These are phyloP conservation scores for Ananas comosus DNA, from an alignment of 176 grass and related monocot species.

Conservation along the genomic window DNA sequence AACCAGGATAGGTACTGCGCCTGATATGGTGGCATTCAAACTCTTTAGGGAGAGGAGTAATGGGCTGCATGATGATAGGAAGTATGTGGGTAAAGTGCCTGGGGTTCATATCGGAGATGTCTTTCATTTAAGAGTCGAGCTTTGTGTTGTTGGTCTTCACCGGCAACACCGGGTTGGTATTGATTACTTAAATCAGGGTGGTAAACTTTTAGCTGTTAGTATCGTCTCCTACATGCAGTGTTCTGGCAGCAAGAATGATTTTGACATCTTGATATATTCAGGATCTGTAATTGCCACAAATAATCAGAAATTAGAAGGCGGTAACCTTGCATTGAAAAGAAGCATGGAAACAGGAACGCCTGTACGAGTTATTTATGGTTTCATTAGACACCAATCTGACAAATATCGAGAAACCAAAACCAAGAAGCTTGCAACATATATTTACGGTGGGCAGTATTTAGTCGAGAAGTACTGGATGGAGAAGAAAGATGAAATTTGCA, in stretches of 20 bases:
- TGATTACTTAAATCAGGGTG: slow-evolving; percentile 49
- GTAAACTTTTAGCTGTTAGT: slow-evolving; percentile 45
- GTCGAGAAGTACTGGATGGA: slow-evolving; percentile 69
- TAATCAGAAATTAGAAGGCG: slow-evolving; percentile 43
- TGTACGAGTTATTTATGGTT: slow-evolving; percentile 65
- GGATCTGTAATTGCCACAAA: slow-evolving; percentile 29
- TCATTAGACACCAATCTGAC: background rate
- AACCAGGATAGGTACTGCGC: background rate
- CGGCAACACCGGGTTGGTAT: slow-evolving; percentile 33
- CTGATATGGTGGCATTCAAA: slow-evolving; percentile 50
- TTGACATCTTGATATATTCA: slow-evolving; percentile 54
- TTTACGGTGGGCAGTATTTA: slow-evolving; percentile 76
- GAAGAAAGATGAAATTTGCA: slow-evolving; percentile 27
- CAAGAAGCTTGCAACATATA: slow-evolving; percentile 41
- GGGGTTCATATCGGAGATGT: slow-evolving; percentile 64
- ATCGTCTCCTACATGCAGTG: slow-evolving; percentile 39
- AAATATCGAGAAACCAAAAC: slow-evolving; percentile 16
- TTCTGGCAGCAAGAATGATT: slow-evolving; percentile 42
- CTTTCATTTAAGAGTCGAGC: slow-evolving; percentile 63
- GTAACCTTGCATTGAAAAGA: slow-evolving; percentile 56
- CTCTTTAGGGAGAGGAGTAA: slow-evolving; percentile 47
- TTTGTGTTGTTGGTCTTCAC: slow-evolving; percentile 75
- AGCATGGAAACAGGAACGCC: slow-evolving; percentile 75
- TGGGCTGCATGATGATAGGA: slow-evolving; percentile 26
- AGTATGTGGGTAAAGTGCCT: slow-evolving; percentile 59